phyloP scores from a whole-genome alignment of 139 green algal genomes.

The Auxenochlorella pyrenoidosa region DNA sequence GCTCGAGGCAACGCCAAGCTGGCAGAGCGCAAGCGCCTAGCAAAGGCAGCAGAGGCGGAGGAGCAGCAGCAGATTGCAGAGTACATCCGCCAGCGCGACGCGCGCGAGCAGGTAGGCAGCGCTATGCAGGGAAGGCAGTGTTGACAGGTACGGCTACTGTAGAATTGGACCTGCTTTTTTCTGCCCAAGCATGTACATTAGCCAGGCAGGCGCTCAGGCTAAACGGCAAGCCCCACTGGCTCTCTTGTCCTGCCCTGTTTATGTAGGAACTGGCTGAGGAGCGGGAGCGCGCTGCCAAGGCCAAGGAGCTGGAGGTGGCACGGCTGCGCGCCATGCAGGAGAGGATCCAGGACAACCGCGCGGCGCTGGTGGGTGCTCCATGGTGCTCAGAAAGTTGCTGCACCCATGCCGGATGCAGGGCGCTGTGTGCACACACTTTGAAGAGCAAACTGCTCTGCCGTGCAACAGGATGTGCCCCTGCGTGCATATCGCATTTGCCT shows the following conservation, averaged over 20 bases:
- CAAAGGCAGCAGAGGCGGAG: conserved; percentile 4
- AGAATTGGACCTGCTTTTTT: too few relatives aligned
- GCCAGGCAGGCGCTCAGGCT: too few relatives aligned
- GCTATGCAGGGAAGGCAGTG: neutral
- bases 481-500: too few relatives aligned
- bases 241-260: neutral
- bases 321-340: conserved; percentile 38
- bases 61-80: conserved; percentile 23
- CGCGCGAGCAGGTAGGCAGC: conserved; percentile 21
- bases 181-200: too few relatives aligned
- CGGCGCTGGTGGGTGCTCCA: neutral
- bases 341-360: conserved; percentile 37
- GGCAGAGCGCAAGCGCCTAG: conserved; percentile 11
- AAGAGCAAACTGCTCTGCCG: too few relatives aligned
- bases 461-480: too few relatives aligned
- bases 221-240: too few relatives aligned
- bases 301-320: conserved; percentile 42
- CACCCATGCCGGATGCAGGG: too few relatives aligned
- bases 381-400: too few relatives aligned
- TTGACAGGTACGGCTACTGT: neutral
- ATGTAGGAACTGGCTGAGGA: conserved; percentile 37
- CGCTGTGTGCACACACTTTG: too few relatives aligned
- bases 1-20: conserved; percentile 1
- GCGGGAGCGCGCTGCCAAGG: conserved; percentile 26
- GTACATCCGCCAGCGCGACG: conserved; percentile 20